Evolutionary conservation across 1,284 basidiomycete species (phyloP).

Genomic region (Marasmius oreades): DNA sequence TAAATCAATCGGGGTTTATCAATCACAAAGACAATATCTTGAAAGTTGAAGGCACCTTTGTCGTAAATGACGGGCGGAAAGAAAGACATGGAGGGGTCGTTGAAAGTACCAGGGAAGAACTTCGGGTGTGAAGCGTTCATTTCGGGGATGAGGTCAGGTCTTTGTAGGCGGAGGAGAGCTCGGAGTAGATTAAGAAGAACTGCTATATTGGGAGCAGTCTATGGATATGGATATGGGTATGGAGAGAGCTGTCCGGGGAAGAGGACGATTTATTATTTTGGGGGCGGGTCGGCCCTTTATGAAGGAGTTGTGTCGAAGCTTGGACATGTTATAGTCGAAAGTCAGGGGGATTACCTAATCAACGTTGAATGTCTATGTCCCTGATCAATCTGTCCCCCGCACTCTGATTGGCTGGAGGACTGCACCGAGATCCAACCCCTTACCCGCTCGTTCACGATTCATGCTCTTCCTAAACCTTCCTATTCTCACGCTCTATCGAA

Average conservation of each 20-base stretch:
- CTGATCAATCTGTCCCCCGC: neutral
- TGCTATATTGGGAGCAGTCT: neutral
- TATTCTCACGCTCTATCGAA: too few relatives aligned
- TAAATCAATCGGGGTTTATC: neutral
- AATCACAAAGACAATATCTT: neutral
- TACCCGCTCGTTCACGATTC: too few relatives aligned
- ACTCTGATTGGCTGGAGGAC: neutral
- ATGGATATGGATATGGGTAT: too few relatives aligned
- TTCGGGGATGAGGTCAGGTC: neutral
- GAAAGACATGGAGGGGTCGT: neutral
- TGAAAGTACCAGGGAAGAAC: slow-evolving; percentile 3
- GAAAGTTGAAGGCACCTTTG: neutral
- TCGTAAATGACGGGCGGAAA: neutral
- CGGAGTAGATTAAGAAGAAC: neutral
- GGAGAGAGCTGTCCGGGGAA: neutral
- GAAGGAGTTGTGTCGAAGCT: neutral
- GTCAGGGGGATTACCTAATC: neutral
- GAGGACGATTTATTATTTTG: neutral
- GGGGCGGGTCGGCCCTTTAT: neutral
- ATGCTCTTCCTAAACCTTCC: too few relatives aligned
- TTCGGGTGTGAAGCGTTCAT: neutral
- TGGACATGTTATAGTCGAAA: neutral
- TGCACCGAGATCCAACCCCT: neutral
- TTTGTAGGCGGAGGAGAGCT: neutral
- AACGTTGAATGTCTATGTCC: neutral